Evolutionary conservation across 352 stramenopile species (phyloP), one percentile per base, ranked within the genome.

Genomic region (Pythium apleroticum): DNA sequence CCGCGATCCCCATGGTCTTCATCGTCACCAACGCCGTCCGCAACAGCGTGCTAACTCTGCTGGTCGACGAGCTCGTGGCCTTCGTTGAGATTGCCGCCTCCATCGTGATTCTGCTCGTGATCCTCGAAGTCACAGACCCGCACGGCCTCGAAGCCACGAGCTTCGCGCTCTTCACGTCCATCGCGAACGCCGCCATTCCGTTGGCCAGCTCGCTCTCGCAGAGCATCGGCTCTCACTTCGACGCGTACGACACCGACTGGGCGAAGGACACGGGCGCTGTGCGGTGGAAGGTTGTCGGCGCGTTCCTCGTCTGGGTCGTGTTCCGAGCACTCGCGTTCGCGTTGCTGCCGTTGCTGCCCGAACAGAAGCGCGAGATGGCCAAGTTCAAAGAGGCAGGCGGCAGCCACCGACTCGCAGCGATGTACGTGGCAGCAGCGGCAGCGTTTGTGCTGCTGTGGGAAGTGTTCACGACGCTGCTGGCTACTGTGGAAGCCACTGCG

Each of bases 131-230:
- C 20, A 72, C 71, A 27, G 80, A 87, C 35, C 60, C 74, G 28
- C 46, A 52, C 27, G 78, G 78, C 10, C 59, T 81, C 17, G 82
- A 87, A 63, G 71, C 70, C 28, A 68, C 75, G 27, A 78, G 77
- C 7, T 88, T 85, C 60, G 77, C 73, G 48, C 52, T 86, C 4
- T 62, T 92, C n/a, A 69, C 73, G 12, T 83, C 81, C 12, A 65
- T 79, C 25, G 78, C 72, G 3, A 91, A 91, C 53, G 65, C 86
- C 17, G 78, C 73, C 2, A 64, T 79, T 30, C 77, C 79, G 11
- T 79, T 91, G 33, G 68, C 81, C 4, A 73, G 77, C 39, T 84
- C 80, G 48, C 62, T 90, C 19, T 88, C 84, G 12, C 81, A 90
- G 50, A 82, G 77, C 19, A 75, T 92, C 25, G 81, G 81, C 45